Base-by-base conservation (phyloP, 2,329 filamentous ascomycete genomes). In the Sarocladium strictum region DNA sequence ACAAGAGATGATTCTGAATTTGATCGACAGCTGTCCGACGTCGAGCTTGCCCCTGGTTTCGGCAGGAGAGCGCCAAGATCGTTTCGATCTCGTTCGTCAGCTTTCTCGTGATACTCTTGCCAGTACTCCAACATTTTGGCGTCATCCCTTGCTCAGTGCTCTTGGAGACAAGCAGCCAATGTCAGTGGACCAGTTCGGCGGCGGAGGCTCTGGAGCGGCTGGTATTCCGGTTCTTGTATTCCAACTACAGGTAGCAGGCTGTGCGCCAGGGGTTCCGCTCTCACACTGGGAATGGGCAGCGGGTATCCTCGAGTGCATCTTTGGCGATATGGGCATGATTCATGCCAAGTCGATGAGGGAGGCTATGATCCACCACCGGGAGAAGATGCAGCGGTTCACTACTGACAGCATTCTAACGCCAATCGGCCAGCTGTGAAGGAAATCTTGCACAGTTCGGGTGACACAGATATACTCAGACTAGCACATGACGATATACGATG, bases 281-380 rank as follows among this genome's bases (percentile, higher is more conserved):
- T 65, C 67, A 7, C 70, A 73, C 54, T 76, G 71, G 67, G 57
- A 69, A 21, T 81, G 77, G 76, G 68, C 72, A 0, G 61, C 76
- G 53, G 67, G 64, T 15, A 65, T 75, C 17, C 63, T 79, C 54
- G 72, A 77, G 41, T 76, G 75, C 10, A 72, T 79, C 12, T 80
- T 76, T 73, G 65, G 69, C 50, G 71, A 76, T 40, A 73, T 79
- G 65, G 78, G 78, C 9, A 79, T 81, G 73, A 64, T 75, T 32
- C 74, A 78, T 58, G 77, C 76, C 2, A 68, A 70, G 54, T 64
- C 68, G 17, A 65, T 79, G 57, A 72, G 73, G 35, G 73, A 76
- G 40, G 60, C 67, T 6, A 74, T 76, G 72, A 58, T 53, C n/a
- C 58, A 57, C 12, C 59, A 65, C 38, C 57, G 56, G 23, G 61